Conservation (phyloP, 2,329 filamentous ascomycete genomes). For the Colletotrichum limetticola region DNA sequence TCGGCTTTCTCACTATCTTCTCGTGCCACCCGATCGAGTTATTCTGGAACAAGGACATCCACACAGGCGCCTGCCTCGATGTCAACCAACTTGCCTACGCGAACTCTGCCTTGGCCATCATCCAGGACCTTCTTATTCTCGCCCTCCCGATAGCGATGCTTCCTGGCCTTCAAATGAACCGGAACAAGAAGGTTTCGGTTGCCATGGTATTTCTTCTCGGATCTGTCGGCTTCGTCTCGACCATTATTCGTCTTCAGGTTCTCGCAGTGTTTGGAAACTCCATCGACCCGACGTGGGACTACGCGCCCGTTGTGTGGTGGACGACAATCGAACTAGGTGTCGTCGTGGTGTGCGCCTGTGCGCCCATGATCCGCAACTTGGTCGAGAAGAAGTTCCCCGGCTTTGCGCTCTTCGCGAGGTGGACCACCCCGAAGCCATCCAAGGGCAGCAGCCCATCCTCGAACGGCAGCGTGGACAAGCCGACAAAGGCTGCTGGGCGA, state of each 20-base stretch:
- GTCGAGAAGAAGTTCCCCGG: conserved; percentile 26
- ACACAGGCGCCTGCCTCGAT: conserved; percentile 42
- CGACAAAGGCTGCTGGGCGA: neutral
- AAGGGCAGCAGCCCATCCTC: conserved; percentile 9
- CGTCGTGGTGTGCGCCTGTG: conserved; percentile 40
- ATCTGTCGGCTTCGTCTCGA: conserved; percentile 35
- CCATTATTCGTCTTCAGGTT: conserved; percentile 35
- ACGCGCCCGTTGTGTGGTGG: conserved; percentile 40
- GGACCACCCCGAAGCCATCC: conserved; percentile 10
- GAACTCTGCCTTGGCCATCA: conserved; percentile 60
- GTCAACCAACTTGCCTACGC: conserved; percentile 63
- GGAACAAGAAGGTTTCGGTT: conserved; percentile 54
- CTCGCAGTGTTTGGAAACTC: conserved; percentile 33
- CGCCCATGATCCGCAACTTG: conserved; percentile 38
- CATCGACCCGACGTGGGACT: conserved; percentile 35
- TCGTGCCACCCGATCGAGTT: conserved; percentile 42
- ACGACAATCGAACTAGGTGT: conserved; percentile 38
- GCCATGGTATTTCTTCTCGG: conserved; percentile 35
- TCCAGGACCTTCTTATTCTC: conserved; percentile 63
- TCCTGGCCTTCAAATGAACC: conserved; percentile 64
- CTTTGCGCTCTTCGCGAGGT: neutral
- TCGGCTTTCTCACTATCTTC: conserved; percentile 45
- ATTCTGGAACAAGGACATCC: conserved; percentile 43
- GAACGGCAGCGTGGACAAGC: conserved; percentile 11
- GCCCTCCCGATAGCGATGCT: conserved; percentile 65